These are phyloP conservation scores for Iodosphaeria phyllophila DNA, from an alignment of 2,329 filamentous ascomycete genomes.

Conservation along the genomic window DNA sequence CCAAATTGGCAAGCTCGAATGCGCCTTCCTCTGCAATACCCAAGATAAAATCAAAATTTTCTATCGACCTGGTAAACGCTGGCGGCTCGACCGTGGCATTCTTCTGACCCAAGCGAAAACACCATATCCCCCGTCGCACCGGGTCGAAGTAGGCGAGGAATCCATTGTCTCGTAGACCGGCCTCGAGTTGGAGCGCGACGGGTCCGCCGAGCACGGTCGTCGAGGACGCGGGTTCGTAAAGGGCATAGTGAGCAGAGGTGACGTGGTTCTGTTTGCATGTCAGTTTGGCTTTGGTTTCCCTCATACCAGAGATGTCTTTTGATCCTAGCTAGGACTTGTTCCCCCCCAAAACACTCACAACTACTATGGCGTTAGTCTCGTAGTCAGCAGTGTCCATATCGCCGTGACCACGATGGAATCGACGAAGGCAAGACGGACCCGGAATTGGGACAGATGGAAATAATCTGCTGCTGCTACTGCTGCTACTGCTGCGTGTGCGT, in stretches of 20 bases:
- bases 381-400: conserved; percentile 46
- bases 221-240: conserved; percentile 30
- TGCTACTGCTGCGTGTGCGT: no score
- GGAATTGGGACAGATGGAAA: no score
- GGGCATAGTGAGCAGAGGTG: conserved; percentile 31
- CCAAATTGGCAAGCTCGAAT: conserved; percentile 29
- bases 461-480: no score
- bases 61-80: conserved; percentile 20
- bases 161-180: conserved; percentile 28
- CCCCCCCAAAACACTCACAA: conserved; percentile 25
- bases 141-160: conserved; percentile 33
- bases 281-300: conserved; percentile 3
- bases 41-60: conserved; percentile 24
- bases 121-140: conserved; percentile 31
- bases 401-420: no score
- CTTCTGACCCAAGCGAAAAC: conserved; percentile 28
- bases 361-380: conserved; percentile 40
- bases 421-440: no score
- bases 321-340: not conserved
- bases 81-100: conserved; percentile 13
- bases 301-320: no score
- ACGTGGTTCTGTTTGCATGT: conserved; percentile 30
- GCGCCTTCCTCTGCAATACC: conserved; percentile 26
- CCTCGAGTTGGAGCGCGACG: conserved; percentile 31
- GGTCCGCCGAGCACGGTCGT: conserved; percentile 24